A percentile compares a stretch with the other conserved stretches of the same genome.
These are phyloP conservation scores for Fusarium piperis DNA, from an alignment of 2,329 filamentous ascomycete genomes.

Conservation along the genomic window DNA sequence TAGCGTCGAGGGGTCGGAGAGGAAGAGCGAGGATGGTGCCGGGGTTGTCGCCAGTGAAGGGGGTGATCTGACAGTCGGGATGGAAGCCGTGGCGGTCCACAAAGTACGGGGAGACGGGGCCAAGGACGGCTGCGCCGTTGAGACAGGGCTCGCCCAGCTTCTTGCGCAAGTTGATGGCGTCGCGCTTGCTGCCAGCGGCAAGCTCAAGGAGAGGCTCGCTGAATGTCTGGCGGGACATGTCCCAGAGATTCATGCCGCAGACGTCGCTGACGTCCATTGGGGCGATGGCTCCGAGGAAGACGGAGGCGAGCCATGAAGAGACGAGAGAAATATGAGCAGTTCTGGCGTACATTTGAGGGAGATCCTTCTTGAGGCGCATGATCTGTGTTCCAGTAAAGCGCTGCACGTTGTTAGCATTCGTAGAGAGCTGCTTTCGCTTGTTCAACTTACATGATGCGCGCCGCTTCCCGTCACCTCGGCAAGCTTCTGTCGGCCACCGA, in stretches of 20 bases:
- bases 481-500: constrained; percentile 74
- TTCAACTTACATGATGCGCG: constrained; percentile 82
- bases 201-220: constrained; percentile 79
- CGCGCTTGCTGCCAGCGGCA: constrained; percentile 72
- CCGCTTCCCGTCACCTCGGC: constrained; percentile 88
- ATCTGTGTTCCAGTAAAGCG: constrained; percentile 99
- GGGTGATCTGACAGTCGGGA: constrained; percentile 77
- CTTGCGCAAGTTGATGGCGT: constrained; percentile 69
- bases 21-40: constrained; percentile 93
- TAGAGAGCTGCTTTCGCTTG: constrained; percentile 1
- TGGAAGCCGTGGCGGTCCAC: constrained; percentile 81
- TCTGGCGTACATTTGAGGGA: constrained; percentile 81
- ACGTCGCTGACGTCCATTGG: constrained; percentile 95
- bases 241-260: constrained; percentile 97
- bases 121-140: constrained; percentile 84
- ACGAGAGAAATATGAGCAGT: constrained; percentile 91
- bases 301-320: constrained; percentile 91
- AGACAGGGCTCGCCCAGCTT: constrained; percentile 84
- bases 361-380: constrained; percentile 81
- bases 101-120: constrained; percentile 81
- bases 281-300: constrained; percentile 86
- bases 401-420: constrained; percentile 52
- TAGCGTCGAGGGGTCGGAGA: constrained; percentile 86
- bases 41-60: constrained; percentile 96
- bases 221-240: constrained; percentile 80